Conservation (phyloP, 495 filamentous ascomycete species). For the Xylaria sp. region DNA sequence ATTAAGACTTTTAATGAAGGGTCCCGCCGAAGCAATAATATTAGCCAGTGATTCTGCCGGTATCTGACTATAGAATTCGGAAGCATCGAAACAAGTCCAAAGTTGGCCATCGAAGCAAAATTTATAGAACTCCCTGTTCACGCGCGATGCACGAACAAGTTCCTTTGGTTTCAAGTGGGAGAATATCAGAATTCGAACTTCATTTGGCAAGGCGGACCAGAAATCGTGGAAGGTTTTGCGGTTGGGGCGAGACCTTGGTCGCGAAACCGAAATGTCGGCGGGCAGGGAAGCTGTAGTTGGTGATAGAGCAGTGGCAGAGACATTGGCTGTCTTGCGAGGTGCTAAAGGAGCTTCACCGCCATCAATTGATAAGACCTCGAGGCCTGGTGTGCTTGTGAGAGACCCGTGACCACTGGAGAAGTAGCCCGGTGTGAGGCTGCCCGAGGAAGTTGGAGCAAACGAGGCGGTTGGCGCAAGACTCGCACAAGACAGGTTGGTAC, state of each 20-base stretch:
- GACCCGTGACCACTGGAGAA: constrained; percentile 28
- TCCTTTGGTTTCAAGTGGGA: constrained; percentile 79
- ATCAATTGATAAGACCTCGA: constrained; percentile 45
- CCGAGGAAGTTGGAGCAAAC: constrained; percentile 47
- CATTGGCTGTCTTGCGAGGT: constrained; percentile 42
- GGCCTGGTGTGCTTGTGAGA: constrained; percentile 49
- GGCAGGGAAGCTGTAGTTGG: constrained; percentile 68
- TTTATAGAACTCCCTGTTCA: constrained; percentile 80
- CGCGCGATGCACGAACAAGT: constrained; percentile 78
- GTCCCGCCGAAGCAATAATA: constrained; percentile 83
- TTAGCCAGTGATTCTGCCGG: constrained; percentile 81
- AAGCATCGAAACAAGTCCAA: constrained; percentile 84
- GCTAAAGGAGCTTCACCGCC: constrained; percentile 45
- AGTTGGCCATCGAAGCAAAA: constrained; percentile 96
- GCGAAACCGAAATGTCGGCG: constrained; percentile 57
- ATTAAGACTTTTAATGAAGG: constrained; percentile 91
- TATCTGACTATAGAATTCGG: constrained; percentile 87
- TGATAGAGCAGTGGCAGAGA: constrained; percentile 31
- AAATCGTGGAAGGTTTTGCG: constrained; percentile 67
- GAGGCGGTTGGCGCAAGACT: constrained; percentile 72
- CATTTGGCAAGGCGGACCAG: constrained; percentile 81
- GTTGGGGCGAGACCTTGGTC: constrained; percentile 37
- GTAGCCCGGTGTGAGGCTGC: constrained; percentile 31
- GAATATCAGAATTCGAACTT: constrained; percentile 82
- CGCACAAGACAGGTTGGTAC: constrained; percentile 76